Percentiles rank a stretch among this genome's conserved stretches.
These are phyloP conservation scores for Luffa aegyptiaca DNA, from an alignment of 306 rosid species.

Conservation along the genomic window DNA sequence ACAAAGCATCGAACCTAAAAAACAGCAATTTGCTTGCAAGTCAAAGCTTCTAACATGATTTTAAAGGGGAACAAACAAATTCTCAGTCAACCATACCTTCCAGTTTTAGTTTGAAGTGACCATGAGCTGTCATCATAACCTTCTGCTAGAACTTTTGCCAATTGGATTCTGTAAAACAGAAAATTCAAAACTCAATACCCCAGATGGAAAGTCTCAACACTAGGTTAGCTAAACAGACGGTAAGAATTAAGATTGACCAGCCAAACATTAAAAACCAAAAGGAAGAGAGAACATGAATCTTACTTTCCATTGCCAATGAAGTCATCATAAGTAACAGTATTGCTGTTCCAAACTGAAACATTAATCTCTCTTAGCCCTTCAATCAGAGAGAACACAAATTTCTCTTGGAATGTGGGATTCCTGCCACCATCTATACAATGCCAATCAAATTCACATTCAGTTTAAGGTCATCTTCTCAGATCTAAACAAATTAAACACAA, in stretches of 20 bases:
- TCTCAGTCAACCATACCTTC: constrained; percentile 33
- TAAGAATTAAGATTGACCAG: not conserved
- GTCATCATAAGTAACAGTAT: constrained; percentile 55
- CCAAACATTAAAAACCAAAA: not conserved
- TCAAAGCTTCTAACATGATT: not conserved
- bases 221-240: not conserved
- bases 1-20: not conserved
- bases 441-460: constrained; percentile 1
- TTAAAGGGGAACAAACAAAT: not conserved
- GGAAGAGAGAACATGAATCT: not conserved
- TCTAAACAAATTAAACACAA: not conserved
- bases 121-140: constrained; percentile 72
- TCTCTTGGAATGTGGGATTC: constrained; percentile 66
- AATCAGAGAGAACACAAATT: constrained; percentile 49
- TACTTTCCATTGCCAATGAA: constrained; percentile 80
- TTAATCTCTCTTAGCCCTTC: constrained; percentile 75
- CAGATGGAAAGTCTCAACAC: not conserved
- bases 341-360: constrained; percentile 82
- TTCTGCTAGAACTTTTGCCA: constrained; percentile 65
- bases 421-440: constrained; percentile 54
- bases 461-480: not conserved
- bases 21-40: not conserved
- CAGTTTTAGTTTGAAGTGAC: constrained; percentile 75
- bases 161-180: constrained; percentile 36
- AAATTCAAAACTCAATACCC: constrained; percentile 5